Base-by-base conservation (phyloP, 2,329 filamentous ascomycete species). In the Pseudogymnoascus sp. region DNA sequence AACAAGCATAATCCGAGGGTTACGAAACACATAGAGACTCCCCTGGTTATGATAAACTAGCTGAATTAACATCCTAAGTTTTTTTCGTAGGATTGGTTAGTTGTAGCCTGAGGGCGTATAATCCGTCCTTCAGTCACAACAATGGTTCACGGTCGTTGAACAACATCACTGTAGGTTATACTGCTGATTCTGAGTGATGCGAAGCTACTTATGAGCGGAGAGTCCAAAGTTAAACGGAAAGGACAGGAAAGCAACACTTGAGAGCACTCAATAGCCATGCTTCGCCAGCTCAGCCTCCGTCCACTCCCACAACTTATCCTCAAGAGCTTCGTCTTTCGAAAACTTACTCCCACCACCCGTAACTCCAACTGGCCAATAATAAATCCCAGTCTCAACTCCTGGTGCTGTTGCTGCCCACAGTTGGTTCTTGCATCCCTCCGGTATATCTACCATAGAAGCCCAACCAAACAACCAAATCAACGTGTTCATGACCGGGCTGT, bases 381-480 rank as follows among this genome's bases (percentile, higher is more conserved):
- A 75, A 60, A 61, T 67, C 1, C 74, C 74, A 31, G 62, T 71
- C 26, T 62, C 68, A 0, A 74, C 69, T n/a, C 72, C 71, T 4
- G 68, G 67, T 2, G 71, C 66, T n/a, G 74, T 73, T 1, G 74
- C 70, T 11, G 75, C 77, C 78, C 78, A 80, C 2, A 80, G 69
- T 68, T 79, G 77, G 62, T 76, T 78, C 64, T 68, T 71, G 3
- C 69, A 74, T 0, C 78, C 78, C 29, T 66, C 62, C 7, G 58
- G 41, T 12, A 65, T 59, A 10, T 63, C 59, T 33, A 55, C 61
- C 8, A 65, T 2, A 10, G 8, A 45, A 6, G 29, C 11, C 49
- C 49, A 55, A 21, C 49, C 49, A 33, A 55, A 55, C 26, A 55
- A 19, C 26, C 6, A 7, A 8, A 55, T 33, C 12, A 55, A 7